Percentiles rank a stretch among this genome's conserved stretches.
phyloP scores from a whole-genome alignment of 2,329 filamentous ascomycete genomes.

The Fusarium albidum region DNA sequence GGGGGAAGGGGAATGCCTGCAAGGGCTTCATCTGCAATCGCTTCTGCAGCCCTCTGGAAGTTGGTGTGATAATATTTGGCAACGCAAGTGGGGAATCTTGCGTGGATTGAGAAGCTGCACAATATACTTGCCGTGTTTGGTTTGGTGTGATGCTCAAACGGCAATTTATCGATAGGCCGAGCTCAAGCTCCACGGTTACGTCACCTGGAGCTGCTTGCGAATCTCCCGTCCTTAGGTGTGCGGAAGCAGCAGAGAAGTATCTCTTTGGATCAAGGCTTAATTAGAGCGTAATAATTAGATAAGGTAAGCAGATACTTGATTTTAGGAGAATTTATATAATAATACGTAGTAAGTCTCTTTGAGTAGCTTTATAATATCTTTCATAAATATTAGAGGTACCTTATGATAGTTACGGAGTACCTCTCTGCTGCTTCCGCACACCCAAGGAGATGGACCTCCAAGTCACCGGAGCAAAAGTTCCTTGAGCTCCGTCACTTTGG shows the following conservation, averaged over 20 bases:
- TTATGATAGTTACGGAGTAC: no score
- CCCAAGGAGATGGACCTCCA: no score
- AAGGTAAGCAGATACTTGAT: no score
- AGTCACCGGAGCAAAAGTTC: slow-evolving; percentile 14
- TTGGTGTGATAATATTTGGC: background rate
- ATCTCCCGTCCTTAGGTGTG: slow-evolving; percentile 3
- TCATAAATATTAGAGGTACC: no score
- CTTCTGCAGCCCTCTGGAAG: background rate
- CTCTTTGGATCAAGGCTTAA: no score
- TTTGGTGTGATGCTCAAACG: slow-evolving; percentile 17
- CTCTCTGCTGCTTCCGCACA: no score
- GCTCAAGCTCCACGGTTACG: slow-evolving; percentile 13
- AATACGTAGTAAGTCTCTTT: no score
- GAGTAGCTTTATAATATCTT: no score
- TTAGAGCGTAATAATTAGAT: no score
- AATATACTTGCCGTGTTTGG: slow-evolving; percentile 7
- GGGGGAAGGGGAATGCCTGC: slow-evolving; percentile 66
- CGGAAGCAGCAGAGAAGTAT: no score
- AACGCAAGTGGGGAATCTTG: slow-evolving; percentile 8
- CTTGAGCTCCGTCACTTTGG: background rate
- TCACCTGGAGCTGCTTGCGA: slow-evolving; percentile 9
- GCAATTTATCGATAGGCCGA: slow-evolving; percentile 41
- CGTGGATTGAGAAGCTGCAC: background rate
- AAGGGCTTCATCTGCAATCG: slow-evolving; percentile 42
- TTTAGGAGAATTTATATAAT: no score